Base-by-base conservation (phyloP, 768 basidiomycete species). In the Astraeus odoratus region DNA sequence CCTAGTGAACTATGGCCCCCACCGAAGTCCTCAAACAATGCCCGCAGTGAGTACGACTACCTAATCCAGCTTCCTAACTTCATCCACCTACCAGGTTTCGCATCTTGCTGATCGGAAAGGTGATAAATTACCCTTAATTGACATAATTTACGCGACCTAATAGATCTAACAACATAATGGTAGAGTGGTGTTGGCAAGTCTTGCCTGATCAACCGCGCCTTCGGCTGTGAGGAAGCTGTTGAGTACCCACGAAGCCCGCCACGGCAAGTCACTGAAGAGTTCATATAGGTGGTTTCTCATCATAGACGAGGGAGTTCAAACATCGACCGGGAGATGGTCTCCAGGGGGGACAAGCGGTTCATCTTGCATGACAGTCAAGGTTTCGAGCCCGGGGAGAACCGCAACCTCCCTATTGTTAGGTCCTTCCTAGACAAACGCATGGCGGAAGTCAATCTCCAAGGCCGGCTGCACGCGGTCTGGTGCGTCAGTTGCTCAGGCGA, bases 341-440 rank as follows among this genome's bases (percentile, higher is more conserved):
- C 40, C 5, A 12, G 2, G 13, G 23, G 30, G 24, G 27, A 26
- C 40, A 16, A 20, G 8, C 8, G n/a, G 9, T 29, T 26, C 24
- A 15, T 41, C 30, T 9, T 41, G 22, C 40, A 41, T 13, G 40
- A 41, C 10, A 41, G 40, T 15, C 18, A 25, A 29, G 40, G 39
- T 4, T 53, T 52, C 25, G 51, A 52, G 43, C 30, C 48, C 20
- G 51, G 52, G 2, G 45, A 47, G 12, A 4, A 20, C 20, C 25
- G n/a, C 16, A 52, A 36, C 27, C 10, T 53, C 33, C 5, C 42
- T 9, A 35, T 26, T 19, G 51, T 52, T 8, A 19, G 33, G n/a
- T 16, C 49, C 4, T 52, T 52, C 24, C 53, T 52, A n/a, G 3
- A 50, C 7, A n/a, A 22, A 5, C 30, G 30, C 10, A 31, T 4